A percentile compares a stretch with the other conserved stretches of the same genome.
Evolutionary conservation across 2,329 filamentous ascomycete species (phyloP).

Genomic region (Aspergillus sp.): DNA sequence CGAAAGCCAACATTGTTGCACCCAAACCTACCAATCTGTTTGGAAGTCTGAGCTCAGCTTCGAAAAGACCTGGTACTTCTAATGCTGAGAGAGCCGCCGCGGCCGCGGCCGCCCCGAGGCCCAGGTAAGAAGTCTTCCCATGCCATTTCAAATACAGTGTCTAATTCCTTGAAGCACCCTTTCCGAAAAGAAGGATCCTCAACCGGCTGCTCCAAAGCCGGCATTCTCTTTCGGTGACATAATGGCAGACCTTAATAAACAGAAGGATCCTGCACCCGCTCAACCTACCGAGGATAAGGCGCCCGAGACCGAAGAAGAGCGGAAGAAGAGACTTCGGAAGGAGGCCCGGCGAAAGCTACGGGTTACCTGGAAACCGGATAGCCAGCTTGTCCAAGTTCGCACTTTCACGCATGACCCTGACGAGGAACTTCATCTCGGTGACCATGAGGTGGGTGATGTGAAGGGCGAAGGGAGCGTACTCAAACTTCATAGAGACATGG

Average conservation of each 20-base stretch:
- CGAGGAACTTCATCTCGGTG: conserved; percentile 60
- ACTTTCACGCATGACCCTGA: conserved; percentile 64
- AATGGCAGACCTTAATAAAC: conserved; percentile 54
- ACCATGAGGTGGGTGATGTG: conserved; percentile 60
- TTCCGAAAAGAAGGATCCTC: conserved; percentile 37
- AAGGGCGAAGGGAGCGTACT: conserved; percentile 56
- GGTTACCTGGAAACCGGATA: conserved; percentile 61
- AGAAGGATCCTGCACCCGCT: conserved; percentile 53
- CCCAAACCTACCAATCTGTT: conserved; percentile 49
- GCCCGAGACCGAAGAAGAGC: conserved; percentile 61
- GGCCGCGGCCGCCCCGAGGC: conserved; percentile 36
- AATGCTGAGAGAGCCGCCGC: conserved; percentile 50
- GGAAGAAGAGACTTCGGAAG: conserved; percentile 58
- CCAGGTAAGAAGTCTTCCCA: conserved; percentile 27
- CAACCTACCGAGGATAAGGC: conserved; percentile 54
- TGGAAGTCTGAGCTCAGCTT: conserved; percentile 48
- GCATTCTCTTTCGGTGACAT: conserved; percentile 51
- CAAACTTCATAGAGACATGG: conserved; percentile 54
- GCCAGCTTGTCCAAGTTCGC: conserved; percentile 55
- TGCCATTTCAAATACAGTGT: neutral
- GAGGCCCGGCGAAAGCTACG: conserved; percentile 61
- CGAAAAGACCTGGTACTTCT: conserved; percentile 51
- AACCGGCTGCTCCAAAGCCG: conserved; percentile 36
- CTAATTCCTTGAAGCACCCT: conserved; percentile 28
- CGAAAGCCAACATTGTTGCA: conserved; percentile 39